Conservation (phyloP, 768 basidiomycete species). For the Filobasidium wieringae region DNA sequence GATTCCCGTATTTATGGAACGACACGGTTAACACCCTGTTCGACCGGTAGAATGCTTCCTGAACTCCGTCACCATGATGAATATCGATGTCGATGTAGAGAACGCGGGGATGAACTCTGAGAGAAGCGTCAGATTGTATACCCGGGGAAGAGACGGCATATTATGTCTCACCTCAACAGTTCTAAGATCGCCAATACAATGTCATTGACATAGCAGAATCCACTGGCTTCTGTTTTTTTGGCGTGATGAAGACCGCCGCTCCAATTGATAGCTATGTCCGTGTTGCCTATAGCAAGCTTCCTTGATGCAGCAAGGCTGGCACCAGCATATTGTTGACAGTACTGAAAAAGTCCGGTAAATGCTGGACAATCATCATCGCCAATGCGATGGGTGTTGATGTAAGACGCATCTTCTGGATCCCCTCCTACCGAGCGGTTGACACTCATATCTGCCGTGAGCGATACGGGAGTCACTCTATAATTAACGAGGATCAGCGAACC, state of each 20-base stretch:
- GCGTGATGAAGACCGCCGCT: slow-evolving; percentile 97
- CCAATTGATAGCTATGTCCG: slow-evolving; percentile 98
- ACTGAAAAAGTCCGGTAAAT: slow-evolving; percentile 87
- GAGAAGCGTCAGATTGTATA: not conserved
- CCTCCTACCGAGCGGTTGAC: not conserved
- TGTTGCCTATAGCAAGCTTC: slow-evolving; percentile 67
- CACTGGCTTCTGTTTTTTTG: slow-evolving; percentile 93
- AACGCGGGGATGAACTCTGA: slow-evolving; percentile 80
- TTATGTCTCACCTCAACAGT: slow-evolving; percentile 59
- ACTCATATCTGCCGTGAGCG: slow-evolving; percentile 3
- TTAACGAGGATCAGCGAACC: not conserved
- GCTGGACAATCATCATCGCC: slow-evolving; percentile 78
- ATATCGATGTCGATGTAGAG: slow-evolving; percentile 99
- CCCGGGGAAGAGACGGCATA: not conserved
- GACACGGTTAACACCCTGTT: slow-evolving; percentile 98
- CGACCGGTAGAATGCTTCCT: slow-evolving; percentile 93
- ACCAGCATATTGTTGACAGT: slow-evolving; percentile 87
- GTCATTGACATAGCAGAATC: slow-evolving; percentile 97
- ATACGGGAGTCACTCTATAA: slow-evolving; percentile 6
- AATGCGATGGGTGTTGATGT: slow-evolving; percentile 12
- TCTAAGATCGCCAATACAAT: slow-evolving; percentile 91
- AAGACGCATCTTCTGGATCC: not conserved
- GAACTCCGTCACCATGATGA: slow-evolving; percentile 96
- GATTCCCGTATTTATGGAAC: slow-evolving; percentile 97
- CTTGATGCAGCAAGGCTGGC: slow-evolving; percentile 81